A percentile compares a stretch with the other conserved stretches of the same genome.
Conservation (phyloP, 176 grass and related monocot genomes). For the Lolium rigidum region DNA sequence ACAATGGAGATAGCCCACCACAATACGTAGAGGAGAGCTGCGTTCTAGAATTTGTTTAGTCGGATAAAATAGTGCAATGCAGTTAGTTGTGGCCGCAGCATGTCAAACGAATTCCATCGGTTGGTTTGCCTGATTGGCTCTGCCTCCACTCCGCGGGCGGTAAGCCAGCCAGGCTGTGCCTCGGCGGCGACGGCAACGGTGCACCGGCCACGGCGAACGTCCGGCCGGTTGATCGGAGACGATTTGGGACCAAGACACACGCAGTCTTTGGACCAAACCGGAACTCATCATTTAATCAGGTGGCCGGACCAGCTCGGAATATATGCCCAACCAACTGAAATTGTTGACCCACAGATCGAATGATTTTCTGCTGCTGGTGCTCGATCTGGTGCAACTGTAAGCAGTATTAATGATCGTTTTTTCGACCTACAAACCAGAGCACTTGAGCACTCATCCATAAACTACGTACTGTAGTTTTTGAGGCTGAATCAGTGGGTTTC, state of each 20-base stretch:
- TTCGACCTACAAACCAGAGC: constrained; percentile 3
- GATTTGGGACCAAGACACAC: not conserved
- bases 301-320: constrained; percentile 36
- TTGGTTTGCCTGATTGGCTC: not conserved
- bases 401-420: not conserved
- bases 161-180: constrained; percentile 2
- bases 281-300: not conserved
- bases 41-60: not conserved
- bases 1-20: not conserved
- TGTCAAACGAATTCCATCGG: constrained; percentile 17
- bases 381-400: not conserved
- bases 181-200: constrained; percentile 26
- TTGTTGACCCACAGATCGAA: constrained; percentile 28
- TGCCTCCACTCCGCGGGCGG: constrained; percentile 42
- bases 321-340: constrained; percentile 37
- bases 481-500: too few species aligned
- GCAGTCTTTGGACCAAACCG: not conserved
- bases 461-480: not conserved
- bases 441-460: not conserved
- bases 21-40: not conserved
- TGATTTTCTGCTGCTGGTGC: constrained; percentile 17
- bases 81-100: not conserved
- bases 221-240: constrained; percentile 21
- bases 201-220: constrained; percentile 39
- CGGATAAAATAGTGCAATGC: not conserved